Conservation (phyloP, 805 yeast genomes). For the Maudiozyma saulgeensis region DNA sequence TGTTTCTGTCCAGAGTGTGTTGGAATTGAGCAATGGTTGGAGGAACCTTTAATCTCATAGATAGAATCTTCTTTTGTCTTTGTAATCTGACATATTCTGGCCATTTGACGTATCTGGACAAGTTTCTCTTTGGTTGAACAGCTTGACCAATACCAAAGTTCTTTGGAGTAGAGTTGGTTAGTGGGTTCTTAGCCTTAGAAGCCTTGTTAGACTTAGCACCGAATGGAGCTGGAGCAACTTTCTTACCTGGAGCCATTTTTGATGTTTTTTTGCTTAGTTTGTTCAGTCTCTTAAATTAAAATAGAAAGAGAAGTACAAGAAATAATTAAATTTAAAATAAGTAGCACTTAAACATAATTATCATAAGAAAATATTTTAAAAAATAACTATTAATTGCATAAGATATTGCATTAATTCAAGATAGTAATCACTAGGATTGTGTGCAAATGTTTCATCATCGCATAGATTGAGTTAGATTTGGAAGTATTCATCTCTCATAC, state of each 20-base stretch:
- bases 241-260: constrained; percentile 49
- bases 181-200: constrained; percentile 64
- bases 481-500: no score
- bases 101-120: constrained; percentile 97
- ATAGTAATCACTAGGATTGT: no score
- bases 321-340: no score
- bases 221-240: constrained; percentile 98
- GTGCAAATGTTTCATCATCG: no score
- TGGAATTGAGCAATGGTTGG: constrained; percentile 97
- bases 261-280: constrained; percentile 16
- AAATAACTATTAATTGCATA: no score
- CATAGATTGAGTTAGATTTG: no score
- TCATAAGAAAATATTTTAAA: no score
- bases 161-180: constrained; percentile 82
- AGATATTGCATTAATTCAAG: no score
- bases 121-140: constrained; percentile 90
- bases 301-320: no score
- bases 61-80: constrained; percentile 96
- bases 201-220: constrained; percentile 59
- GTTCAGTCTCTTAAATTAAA: neutral
- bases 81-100: constrained; percentile 97
- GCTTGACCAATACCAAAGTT: constrained; percentile 95
- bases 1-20: constrained; percentile 94
- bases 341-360: no score
- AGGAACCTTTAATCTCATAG: constrained; percentile 96